These are phyloP conservation scores for Parachaetomium inaequale DNA, from an alignment of 495 filamentous ascomycete genomes.

Conservation along the genomic window DNA sequence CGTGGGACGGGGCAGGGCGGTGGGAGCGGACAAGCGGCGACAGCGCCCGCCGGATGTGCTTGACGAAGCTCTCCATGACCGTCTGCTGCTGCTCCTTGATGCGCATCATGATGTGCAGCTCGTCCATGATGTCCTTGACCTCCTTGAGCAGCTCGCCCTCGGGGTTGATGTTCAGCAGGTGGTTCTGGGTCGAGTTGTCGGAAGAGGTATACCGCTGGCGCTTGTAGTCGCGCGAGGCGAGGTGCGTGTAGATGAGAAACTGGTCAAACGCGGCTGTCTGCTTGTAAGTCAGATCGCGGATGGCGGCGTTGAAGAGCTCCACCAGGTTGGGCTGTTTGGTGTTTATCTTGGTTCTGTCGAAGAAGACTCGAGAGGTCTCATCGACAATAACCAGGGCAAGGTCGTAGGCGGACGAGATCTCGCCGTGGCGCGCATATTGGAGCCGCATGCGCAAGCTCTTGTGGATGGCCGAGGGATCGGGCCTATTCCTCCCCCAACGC, in stretches of 20 bases:
- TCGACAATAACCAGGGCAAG: slow-evolving; percentile 59
- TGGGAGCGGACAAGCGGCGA: not conserved
- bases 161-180: slow-evolving; percentile 63
- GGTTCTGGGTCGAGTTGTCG: slow-evolving; percentile 47
- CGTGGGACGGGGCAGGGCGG: not conserved
- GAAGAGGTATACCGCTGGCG: slow-evolving; percentile 25
- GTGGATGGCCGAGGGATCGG: slow-evolving; percentile 60
- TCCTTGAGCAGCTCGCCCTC: slow-evolving; percentile 64
- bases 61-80: slow-evolving; percentile 55
- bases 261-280: slow-evolving; percentile 36
- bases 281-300: slow-evolving; percentile 49
- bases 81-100: slow-evolving; percentile 57
- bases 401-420: slow-evolving; percentile 61
- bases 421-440: slow-evolving; percentile 40
- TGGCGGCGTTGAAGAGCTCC: slow-evolving; percentile 62
- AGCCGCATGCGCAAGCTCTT: slow-evolving; percentile 48
- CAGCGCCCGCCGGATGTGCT: slow-evolving; percentile 44
- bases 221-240: slow-evolving; percentile 28
- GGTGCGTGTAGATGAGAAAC: slow-evolving; percentile 33
- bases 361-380: slow-evolving; percentile 59
- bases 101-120: slow-evolving; percentile 65
- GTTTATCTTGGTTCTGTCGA: slow-evolving; percentile 50
- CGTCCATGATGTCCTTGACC: slow-evolving; percentile 68
- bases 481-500: slow-evolving; percentile 60
- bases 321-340: slow-evolving; percentile 54